A percentile compares a stretch with the other conserved stretches of the same genome.
Evolutionary conservation across 1,284 basidiomycete genomes (phyloP).

Genomic region (Trametes polyzona): DNA sequence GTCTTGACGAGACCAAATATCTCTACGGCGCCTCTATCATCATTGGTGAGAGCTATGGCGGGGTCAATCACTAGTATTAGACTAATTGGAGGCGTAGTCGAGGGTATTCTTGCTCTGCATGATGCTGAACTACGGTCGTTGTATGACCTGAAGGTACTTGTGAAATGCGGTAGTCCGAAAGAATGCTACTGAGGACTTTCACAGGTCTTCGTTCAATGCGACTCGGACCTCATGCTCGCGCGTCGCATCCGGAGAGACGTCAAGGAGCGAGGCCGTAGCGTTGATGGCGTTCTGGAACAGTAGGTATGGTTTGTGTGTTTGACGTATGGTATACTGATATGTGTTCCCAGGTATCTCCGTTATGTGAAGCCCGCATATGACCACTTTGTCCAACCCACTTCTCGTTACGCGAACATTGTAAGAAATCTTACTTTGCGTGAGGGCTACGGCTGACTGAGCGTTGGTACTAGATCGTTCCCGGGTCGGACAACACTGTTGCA

Average conservation of each 20-base stretch:
- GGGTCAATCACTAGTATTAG: not conserved
- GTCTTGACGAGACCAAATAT: conserved; percentile 86
- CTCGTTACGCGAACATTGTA: conserved; percentile 88
- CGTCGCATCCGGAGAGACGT: conserved; percentile 89
- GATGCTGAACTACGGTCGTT: conserved; percentile 78
- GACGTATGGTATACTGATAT: not conserved
- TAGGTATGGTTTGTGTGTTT: conserved; percentile 38
- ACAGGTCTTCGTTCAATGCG: conserved; percentile 89
- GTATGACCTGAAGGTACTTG: conserved; percentile 94
- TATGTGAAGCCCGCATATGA: conserved; percentile 95
- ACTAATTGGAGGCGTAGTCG: conserved; percentile 50
- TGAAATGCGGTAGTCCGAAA: no score
- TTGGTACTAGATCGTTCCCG: conserved; percentile 83
- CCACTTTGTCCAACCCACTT: conserved; percentile 91
- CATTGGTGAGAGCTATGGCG: conserved; percentile 57
- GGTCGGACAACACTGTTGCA: conserved; percentile 85
- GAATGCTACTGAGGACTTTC: no score
- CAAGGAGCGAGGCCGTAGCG: conserved; percentile 84
- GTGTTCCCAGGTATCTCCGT: conserved; percentile 74
- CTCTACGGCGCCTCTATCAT: conserved; percentile 96
- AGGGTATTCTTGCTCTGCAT: conserved; percentile 92
- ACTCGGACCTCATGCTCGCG: conserved; percentile 97
- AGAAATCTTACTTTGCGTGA: conserved; percentile 28
- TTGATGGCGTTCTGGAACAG: conserved; percentile 91
- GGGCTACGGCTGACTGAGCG: not conserved